These are phyloP conservation scores for Hansenula lynferdii DNA, from an alignment of 1,139 yeast species.

Conservation along the genomic window DNA sequence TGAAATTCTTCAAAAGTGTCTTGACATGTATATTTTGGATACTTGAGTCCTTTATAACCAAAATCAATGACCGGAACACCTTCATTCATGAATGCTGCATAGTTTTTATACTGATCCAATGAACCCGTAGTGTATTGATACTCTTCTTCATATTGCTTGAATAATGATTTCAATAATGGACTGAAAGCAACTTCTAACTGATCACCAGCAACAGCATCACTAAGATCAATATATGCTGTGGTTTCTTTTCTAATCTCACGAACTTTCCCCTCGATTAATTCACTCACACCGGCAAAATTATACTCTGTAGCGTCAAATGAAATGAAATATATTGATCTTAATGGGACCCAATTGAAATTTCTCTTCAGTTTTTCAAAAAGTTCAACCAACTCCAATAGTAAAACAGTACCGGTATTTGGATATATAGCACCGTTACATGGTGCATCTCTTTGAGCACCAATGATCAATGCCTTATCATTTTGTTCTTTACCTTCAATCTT, in stretches of 20 bases:
- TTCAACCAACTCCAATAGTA: conserved; percentile 67
- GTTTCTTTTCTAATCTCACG: conserved; percentile 56
- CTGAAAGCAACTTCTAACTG: conserved; percentile 55
- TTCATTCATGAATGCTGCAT: conserved; percentile 46
- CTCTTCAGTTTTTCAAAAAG: conserved; percentile 64
- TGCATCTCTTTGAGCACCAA: conserved; percentile 86
- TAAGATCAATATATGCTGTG: conserved; percentile 71
- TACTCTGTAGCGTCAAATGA: conserved; percentile 86
- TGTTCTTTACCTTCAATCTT: conserved; percentile 81
- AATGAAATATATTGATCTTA: conserved; percentile 75
- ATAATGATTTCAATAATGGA: conserved; percentile 52
- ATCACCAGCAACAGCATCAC: conserved; percentile 66
- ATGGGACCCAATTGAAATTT: conserved; percentile 74
- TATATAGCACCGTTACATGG: conserved; percentile 70
- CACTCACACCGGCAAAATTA: conserved; percentile 81
- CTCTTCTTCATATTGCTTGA: conserved; percentile 19
- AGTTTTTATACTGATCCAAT: conserved; percentile 55
- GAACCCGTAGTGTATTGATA: conserved; percentile 19
- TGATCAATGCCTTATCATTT: conserved; percentile 61
- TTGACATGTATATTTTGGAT: conserved; percentile 59
- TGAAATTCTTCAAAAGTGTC: conserved; percentile 62
- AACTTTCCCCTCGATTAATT: conserved; percentile 61
- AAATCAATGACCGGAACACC: conserved; percentile 72
- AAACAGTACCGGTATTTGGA: conserved; percentile 73
- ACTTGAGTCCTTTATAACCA: conserved; percentile 23